phyloP scores from a whole-genome alignment of 805 yeast species.

The Candida odintsovae region DNA sequence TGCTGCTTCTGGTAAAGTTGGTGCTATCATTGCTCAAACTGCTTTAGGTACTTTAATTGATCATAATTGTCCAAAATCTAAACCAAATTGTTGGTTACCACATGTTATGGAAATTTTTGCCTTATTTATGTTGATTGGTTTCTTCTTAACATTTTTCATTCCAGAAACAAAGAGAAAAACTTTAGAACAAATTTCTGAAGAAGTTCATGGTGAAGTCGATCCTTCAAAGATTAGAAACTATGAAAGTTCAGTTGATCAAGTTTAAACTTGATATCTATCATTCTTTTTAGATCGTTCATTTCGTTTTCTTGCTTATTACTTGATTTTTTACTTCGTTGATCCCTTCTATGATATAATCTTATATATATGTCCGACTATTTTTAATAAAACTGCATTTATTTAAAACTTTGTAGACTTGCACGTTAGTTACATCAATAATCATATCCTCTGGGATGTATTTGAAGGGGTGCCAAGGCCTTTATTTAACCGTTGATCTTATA shows the following conservation, averaged over 20 bases:
- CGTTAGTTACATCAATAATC: no score
- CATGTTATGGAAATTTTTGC: slow-evolving; percentile 95
- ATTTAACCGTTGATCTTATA: no score
- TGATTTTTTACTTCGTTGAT: background rate
- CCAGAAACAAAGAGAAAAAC: slow-evolving; percentile 94
- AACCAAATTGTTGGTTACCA: slow-evolving; percentile 70
- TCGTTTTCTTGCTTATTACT: background rate
- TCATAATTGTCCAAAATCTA: slow-evolving; percentile 62
- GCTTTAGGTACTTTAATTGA: slow-evolving; percentile 78
- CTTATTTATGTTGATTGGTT: slow-evolving; percentile 82
- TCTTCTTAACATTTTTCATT: slow-evolving; percentile 55
- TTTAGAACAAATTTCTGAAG: slow-evolving; percentile 76
- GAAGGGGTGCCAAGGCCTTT: no score
- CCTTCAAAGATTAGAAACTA: slow-evolving; percentile 30
- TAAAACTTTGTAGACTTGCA: no score
- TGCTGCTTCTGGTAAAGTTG: slow-evolving; percentile 88
- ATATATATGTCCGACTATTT: background rate
- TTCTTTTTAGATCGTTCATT: background rate
- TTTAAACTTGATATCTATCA: slow-evolving; percentile 1
- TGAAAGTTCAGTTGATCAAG: slow-evolving; percentile 15
- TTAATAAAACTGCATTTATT: background rate
- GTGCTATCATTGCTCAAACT: slow-evolving; percentile 89
- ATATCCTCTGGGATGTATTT: no score
- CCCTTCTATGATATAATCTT: background rate
- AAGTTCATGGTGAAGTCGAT: slow-evolving; percentile 75